Evolutionary conservation across 2,329 filamentous ascomycete genomes (phyloP).

Genomic region (Helicocarpus griseus): DNA sequence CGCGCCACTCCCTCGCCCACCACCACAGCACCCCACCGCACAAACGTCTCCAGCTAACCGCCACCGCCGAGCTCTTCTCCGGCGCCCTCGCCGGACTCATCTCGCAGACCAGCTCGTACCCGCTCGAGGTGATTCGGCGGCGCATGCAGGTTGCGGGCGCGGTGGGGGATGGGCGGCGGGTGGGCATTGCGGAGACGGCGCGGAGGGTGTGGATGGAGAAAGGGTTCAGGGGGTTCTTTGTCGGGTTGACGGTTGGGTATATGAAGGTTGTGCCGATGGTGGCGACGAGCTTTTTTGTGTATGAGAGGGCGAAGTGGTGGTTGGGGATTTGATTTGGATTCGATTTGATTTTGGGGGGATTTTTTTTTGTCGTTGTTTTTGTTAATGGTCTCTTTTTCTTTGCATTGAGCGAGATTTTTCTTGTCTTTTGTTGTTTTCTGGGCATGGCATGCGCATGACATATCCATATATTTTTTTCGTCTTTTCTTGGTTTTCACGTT

Average conservation of each 20-base stretch:
- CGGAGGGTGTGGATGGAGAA: slow-evolving; percentile 63
- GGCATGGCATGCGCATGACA: not conserved
- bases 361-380: not conserved
- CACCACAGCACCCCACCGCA: slow-evolving; percentile 34
- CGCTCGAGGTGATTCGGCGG: slow-evolving; percentile 80
- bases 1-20: slow-evolving; percentile 19
- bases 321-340: slow-evolving; percentile 49
- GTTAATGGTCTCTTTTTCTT: not conserved
- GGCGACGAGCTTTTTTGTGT: slow-evolving; percentile 61
- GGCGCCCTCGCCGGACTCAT: slow-evolving; percentile 82
- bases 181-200: slow-evolving; percentile 71
- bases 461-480: not conserved
- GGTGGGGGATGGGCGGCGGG: slow-evolving; percentile 74
- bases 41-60: slow-evolving; percentile 61
- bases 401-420: slow-evolving; percentile 2
- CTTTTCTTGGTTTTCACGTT: not conserved
- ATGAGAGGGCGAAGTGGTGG: slow-evolving; percentile 54
- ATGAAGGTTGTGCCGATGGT: slow-evolving; percentile 86
- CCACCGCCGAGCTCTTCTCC: slow-evolving; percentile 75
- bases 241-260: slow-evolving; percentile 90
- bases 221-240: slow-evolving; percentile 76
- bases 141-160: slow-evolving; percentile 96
- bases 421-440: not conserved
- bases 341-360: not conserved
- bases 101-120: slow-evolving; percentile 87